A percentile compares a stretch with the other conserved stretches of the same genome.
Evolutionary conservation across 345 rosid genomes (phyloP).

Genomic region (Eucalyptus regnans): DNA sequence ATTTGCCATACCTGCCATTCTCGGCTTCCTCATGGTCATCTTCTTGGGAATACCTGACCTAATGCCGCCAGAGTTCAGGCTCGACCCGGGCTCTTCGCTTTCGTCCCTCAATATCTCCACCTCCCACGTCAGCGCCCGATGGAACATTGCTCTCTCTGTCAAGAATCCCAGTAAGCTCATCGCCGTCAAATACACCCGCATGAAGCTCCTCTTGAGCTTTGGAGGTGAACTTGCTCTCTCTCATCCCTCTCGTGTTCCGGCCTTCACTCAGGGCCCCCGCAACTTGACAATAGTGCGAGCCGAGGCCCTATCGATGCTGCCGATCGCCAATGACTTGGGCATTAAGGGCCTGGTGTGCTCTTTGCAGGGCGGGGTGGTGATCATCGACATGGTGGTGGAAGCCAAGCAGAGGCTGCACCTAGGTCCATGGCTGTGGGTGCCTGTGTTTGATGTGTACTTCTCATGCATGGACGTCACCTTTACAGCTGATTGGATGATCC

Average conservation of each 20-base stretch:
- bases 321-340: neutral
- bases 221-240: neutral
- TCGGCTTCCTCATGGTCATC: neutral
- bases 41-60: neutral
- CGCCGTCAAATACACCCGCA: neutral
- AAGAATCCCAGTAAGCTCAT: neutral
- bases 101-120: neutral
- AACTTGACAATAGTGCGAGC: neutral
- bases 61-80: neutral
- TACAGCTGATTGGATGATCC: neutral
- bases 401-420: neutral
- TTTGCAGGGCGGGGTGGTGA: neutral
- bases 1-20: accelerated
- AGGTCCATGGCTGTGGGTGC: neutral
- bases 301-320: neutral
- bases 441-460: neutral
- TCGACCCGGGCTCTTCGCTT: neutral
- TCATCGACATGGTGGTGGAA: neutral
- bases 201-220: neutral
- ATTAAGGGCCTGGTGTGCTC: neutral
- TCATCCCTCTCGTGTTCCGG: neutral
- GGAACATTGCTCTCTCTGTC: neutral
- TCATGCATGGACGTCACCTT: neutral
- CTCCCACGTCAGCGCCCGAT: neutral
- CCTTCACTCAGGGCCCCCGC: neutral